Conservation (phyloP, 176 grass and related monocot species). For the Alloteropsis semialata region DNA sequence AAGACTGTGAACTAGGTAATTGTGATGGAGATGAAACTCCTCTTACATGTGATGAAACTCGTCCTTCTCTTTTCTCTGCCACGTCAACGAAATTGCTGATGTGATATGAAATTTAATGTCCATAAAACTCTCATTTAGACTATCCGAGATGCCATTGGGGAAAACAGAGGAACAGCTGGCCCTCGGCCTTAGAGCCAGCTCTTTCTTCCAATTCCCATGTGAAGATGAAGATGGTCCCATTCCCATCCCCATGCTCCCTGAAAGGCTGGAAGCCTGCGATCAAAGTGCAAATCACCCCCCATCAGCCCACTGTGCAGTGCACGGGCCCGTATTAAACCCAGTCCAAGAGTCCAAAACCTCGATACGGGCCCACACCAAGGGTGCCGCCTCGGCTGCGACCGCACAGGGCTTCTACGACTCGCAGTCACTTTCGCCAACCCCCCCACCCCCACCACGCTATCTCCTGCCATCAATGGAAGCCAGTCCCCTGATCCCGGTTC, state of each 20-base stretch:
- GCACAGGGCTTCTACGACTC: background rate
- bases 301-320: background rate
- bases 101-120: no score
- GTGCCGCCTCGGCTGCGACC: conserved; percentile 25
- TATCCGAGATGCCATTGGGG: no score
- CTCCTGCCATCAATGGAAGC: conserved; percentile 24
- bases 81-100: no score
- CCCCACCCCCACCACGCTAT: background rate
- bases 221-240: background rate
- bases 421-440: conserved; percentile 1
- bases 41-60: no score
- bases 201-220: background rate
- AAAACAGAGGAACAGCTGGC: no score
- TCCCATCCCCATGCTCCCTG: background rate
- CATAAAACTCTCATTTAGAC: no score
- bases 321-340: background rate
- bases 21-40: no score
- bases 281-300: background rate
- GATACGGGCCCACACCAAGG: conserved; percentile 3
- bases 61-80: no score
- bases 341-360: background rate
- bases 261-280: background rate
- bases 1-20: no score
- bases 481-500: background rate
- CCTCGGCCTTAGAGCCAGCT: background rate